Evolutionary conservation across 805 yeast species (phyloP).

Genomic region (Candida maesae): DNA sequence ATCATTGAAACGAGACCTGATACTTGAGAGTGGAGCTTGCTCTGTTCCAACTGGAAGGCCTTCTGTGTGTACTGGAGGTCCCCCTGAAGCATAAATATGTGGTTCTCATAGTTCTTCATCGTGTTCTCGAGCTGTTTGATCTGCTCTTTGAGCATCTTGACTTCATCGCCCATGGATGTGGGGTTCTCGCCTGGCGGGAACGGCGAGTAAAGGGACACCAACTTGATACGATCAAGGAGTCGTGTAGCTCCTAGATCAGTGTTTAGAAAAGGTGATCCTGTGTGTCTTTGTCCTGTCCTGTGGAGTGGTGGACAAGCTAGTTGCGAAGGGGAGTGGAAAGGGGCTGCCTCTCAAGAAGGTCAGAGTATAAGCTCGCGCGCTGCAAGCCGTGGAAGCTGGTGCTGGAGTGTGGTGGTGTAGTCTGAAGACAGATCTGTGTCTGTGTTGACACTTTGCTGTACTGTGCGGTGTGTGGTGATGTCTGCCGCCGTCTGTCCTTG

Average conservation of each 20-base stretch:
- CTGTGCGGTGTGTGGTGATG: no score
- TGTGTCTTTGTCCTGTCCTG: no score
- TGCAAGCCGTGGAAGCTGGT: no score
- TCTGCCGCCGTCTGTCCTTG: no score
- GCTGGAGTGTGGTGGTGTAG: no score
- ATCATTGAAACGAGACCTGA: conserved; percentile 22
- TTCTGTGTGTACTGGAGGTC: conserved; percentile 24
- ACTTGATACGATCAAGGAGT: background rate
- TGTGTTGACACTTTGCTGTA: no score
- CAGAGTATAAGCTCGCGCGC: no score
- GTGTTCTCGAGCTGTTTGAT: conserved; percentile 24
- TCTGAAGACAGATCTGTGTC: no score
- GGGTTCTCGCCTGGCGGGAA: background rate
- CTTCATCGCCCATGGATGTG: conserved; percentile 19
- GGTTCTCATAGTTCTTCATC: conserved; percentile 23
- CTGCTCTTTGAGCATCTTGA: conserved; percentile 24
- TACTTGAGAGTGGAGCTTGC: conserved; percentile 25
- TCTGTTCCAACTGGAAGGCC: conserved; percentile 23
- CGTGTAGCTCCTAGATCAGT: background rate
- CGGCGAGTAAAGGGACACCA: background rate
- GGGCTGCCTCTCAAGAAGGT: no score
- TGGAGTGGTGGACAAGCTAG: no score
- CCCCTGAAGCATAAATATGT: conserved; percentile 23
- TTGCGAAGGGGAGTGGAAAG: no score
- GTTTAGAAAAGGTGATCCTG: no score